These are phyloP conservation scores for Geotrichum bryndzae DNA, from an alignment of 1,139 yeast species.

Conservation along the genomic window DNA sequence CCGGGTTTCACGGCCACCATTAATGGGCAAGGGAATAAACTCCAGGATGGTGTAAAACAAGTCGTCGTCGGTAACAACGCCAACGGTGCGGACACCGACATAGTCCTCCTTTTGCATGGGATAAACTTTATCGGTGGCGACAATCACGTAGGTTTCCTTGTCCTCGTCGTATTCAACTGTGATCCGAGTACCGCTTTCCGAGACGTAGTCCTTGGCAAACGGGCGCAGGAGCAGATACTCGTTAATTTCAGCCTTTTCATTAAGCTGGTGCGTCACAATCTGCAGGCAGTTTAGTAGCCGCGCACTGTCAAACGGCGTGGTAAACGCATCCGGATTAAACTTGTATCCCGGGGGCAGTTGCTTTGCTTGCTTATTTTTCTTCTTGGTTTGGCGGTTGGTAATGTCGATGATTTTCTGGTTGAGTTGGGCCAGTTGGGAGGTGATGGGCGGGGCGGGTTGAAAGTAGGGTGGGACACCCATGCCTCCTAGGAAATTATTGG, in stretches of 20 bases:
- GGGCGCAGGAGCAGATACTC: constrained; percentile 11
- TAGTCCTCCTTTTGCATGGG: constrained; percentile 2
- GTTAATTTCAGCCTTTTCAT: not conserved
- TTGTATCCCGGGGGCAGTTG: not conserved
- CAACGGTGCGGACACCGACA: constrained; percentile 6
- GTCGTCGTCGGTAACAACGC: constrained; percentile 5
- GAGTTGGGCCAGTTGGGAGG: not conserved
- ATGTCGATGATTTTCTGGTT: not conserved
- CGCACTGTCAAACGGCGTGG: constrained; percentile 3
- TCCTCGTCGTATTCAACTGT: constrained; percentile 3
- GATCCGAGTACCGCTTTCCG: constrained; percentile 1
- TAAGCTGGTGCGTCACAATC: constrained; percentile 9
- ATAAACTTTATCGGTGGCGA: not conserved
- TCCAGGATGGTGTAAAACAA: not conserved
- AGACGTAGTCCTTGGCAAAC: constrained; percentile 2
- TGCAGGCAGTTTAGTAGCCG: constrained; percentile 6
- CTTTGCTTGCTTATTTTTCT: not conserved
- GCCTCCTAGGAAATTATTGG: not conserved
- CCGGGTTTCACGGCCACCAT: constrained; percentile 9
- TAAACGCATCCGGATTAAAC: constrained; percentile 5
- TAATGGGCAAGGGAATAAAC: constrained; percentile 19
- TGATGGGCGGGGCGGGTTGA: not conserved
- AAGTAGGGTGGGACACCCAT: not conserved
- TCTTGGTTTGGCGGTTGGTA: not conserved
- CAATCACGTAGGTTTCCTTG: not conserved